A percentile compares a stretch with the other conserved stretches of the same genome.
Conservation (phyloP, 768 basidiomycete species). For the Rhizopogon salebrosus region DNA sequence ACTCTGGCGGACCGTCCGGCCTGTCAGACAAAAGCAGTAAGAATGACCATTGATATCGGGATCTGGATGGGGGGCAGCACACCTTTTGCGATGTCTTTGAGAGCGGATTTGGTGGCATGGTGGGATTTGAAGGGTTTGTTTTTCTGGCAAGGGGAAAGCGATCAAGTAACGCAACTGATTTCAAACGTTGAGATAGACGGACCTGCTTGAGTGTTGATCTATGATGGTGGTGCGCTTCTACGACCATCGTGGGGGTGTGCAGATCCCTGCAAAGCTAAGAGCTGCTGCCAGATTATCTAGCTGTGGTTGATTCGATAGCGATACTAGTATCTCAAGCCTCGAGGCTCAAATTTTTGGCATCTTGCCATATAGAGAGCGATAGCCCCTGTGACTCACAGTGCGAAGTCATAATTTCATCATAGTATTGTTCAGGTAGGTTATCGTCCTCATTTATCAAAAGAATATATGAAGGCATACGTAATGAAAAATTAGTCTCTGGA, state of each 20-base stretch:
- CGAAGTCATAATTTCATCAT: too few relatives aligned
- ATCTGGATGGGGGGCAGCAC: constrained; percentile 1
- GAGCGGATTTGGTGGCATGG: constrained; percentile 78
- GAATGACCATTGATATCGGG: background rate
- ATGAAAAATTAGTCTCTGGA: too few relatives aligned
- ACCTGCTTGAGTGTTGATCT: constrained; percentile 85
- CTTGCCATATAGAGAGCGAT: background rate
- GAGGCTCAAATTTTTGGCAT: background rate
- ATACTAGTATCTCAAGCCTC: background rate
- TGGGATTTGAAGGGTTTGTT: constrained; percentile 94
- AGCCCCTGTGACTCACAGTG: background rate
- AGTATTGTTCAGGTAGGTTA: too few relatives aligned
- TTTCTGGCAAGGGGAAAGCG: constrained; percentile 39
- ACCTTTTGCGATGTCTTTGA: constrained; percentile 88
- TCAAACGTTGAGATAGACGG: constrained; percentile 14
- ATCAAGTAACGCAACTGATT: background rate
- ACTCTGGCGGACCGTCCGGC: constrained; percentile 50
- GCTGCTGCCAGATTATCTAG: background rate
- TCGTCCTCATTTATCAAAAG: too few relatives aligned
- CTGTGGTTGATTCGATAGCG: background rate
- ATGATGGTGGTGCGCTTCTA: constrained; percentile 55
- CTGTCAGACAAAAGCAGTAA: constrained; percentile 29
- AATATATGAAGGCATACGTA: too few relatives aligned
- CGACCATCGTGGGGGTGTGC: constrained; percentile 26
- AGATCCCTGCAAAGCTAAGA: background rate